Percentiles rank a stretch among this genome's conserved stretches.
These are phyloP conservation scores for Botryosphaeria dothidea DNA, from an alignment of 2,329 filamentous ascomycete species.

Conservation along the genomic window DNA sequence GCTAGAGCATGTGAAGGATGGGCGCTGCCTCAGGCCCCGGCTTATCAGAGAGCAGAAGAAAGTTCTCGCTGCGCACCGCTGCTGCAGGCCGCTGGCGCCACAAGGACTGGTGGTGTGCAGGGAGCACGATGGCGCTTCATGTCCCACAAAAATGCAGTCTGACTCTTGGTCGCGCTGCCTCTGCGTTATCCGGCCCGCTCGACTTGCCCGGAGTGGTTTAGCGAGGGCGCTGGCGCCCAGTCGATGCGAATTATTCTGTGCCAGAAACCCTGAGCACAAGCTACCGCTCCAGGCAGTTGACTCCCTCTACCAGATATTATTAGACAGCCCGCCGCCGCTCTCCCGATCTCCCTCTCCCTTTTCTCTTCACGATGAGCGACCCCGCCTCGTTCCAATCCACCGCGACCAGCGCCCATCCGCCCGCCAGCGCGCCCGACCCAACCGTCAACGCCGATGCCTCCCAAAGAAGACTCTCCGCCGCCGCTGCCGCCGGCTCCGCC, in stretches of 20 bases:
- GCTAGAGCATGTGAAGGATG: slow-evolving; percentile 3
- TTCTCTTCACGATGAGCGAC: slow-evolving; percentile 16
- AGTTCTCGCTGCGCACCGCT: neutral
- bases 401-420: slow-evolving; percentile 35
- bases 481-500: slow-evolving; percentile 50
- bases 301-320: slow-evolving; percentile 17
- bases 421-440: slow-evolving; percentile 34
- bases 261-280: slow-evolving; percentile 10
- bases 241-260: slow-evolving; percentile 6
- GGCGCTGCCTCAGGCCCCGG: neutral
- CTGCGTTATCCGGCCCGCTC: slow-evolving; percentile 15
- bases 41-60: slow-evolving; percentile 8
- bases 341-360: neutral
- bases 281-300: slow-evolving; percentile 16
- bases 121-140: slow-evolving; percentile 11
- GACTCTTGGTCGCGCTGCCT: slow-evolving; percentile 14
- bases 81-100: slow-evolving; percentile 8
- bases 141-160: slow-evolving; percentile 19
- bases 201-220: slow-evolving; percentile 15
- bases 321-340: slow-evolving; percentile 2
- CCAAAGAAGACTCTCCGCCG: slow-evolving; percentile 51
- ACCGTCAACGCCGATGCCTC: slow-evolving; percentile 40
- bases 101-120: slow-evolving; percentile 12
- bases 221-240: slow-evolving; percentile 8
- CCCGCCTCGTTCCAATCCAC: slow-evolving; percentile 3